These are phyloP conservation scores for Pseudoperonospora humuli DNA, from an alignment of 352 stramenopile species.

Conservation along the genomic window DNA sequence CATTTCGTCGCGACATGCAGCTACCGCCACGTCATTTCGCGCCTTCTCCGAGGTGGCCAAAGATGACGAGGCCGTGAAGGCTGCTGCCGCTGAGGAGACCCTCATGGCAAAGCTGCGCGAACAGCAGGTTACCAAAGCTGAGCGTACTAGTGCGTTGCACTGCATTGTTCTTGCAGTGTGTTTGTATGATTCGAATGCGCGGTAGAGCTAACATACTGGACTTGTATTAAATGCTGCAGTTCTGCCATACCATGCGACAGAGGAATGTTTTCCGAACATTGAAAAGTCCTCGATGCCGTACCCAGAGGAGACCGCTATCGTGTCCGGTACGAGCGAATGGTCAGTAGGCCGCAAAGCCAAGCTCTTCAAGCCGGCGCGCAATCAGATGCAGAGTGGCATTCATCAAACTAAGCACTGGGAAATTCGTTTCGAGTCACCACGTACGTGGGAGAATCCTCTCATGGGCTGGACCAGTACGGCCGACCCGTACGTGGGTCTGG, in stretches of 20 bases:
- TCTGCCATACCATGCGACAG: slow-evolving; percentile 50
- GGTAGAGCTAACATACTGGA: too few relatives aligned
- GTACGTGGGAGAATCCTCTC: slow-evolving; percentile 88
- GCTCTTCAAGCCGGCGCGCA: slow-evolving; percentile 65
- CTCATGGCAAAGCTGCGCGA: slow-evolving; percentile 45
- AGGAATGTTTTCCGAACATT: slow-evolving; percentile 37
- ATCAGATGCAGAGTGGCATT: slow-evolving; percentile 82
- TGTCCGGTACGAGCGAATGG: slow-evolving; percentile 63
- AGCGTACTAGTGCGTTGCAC: slow-evolving; percentile 38
- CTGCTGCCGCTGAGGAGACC: slow-evolving; percentile 24
- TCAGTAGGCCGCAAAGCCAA: slow-evolving; percentile 54
- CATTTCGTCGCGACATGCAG: slow-evolving; percentile 6
- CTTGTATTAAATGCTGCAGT: slow-evolving; percentile 26
- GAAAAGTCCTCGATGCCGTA: slow-evolving; percentile 44
- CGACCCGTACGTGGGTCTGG: slow-evolving; percentile 81
- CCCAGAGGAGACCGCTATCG: slow-evolving; percentile 52
- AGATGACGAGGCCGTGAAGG: slow-evolving; percentile 35
- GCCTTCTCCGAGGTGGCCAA: slow-evolving; percentile 44
- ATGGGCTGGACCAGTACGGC: slow-evolving; percentile 91
- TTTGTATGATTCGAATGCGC: background rate
- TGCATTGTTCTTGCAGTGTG: background rate
- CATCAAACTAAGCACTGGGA: slow-evolving; percentile 83
- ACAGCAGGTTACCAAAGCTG: slow-evolving; percentile 38
- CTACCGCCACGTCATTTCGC: slow-evolving; percentile 12
- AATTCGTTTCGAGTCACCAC: slow-evolving; percentile 62